Evolutionary conservation across 2,329 filamentous ascomycete species (phyloP).

Genomic region (Cytospora schulzeri): DNA sequence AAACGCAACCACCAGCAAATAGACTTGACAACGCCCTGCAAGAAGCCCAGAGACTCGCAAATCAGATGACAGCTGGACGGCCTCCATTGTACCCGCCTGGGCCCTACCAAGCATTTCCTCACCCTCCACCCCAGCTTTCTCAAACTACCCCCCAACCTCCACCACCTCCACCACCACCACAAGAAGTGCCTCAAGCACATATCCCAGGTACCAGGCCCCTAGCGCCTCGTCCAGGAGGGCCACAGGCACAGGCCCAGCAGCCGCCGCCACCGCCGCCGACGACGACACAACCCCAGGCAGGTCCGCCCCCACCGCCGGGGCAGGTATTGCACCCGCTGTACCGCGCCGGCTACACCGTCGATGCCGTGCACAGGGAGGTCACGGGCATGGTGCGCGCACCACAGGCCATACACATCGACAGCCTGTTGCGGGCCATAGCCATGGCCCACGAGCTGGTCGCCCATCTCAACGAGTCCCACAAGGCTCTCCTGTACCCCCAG

Average conservation of each 20-base stretch:
- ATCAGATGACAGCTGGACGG: neutral
- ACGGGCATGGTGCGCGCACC: neutral
- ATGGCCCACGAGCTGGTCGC: constrained; percentile 3
- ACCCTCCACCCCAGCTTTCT: neutral
- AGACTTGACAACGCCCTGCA: neutral
- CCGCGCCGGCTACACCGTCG: constrained; percentile 2
- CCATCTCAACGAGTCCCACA: constrained; percentile 7
- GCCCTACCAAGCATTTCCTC: neutral
- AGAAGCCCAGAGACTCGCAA: neutral
- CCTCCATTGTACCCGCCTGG: neutral
- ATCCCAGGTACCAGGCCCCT: neutral
- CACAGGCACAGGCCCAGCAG: neutral
- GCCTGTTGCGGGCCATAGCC: constrained; percentile 2
- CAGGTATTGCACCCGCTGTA: constrained; percentile 11
- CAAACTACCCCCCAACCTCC: neutral
- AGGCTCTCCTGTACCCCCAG: constrained; percentile 3
- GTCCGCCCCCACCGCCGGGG: neutral
- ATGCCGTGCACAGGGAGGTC: neutral
- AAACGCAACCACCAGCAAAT: neutral
- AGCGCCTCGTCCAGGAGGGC: neutral
- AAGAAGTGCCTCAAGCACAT: neutral
- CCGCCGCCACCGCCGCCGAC: neutral
- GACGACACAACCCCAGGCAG: neutral
- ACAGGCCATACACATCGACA: constrained; percentile 5
- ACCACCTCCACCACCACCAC: no score